These are phyloP conservation scores for Suillus decipiens DNA, from an alignment of 768 basidiomycete species.

Conservation along the genomic window DNA sequence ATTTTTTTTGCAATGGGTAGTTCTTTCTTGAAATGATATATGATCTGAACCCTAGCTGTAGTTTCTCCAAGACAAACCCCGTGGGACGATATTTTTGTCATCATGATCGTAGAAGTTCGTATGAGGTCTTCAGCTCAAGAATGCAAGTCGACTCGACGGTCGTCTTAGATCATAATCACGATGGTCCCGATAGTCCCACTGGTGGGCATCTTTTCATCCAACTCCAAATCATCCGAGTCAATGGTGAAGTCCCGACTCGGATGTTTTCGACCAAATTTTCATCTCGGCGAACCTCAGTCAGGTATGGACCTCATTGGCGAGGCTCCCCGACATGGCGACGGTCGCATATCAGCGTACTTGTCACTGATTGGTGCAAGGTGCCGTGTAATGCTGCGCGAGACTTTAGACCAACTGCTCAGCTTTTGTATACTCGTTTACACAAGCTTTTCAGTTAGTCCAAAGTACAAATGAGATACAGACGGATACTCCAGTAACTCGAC, in stretches of 20 bases:
- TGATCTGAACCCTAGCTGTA: no score
- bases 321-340: not conserved
- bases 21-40: not conserved
- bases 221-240: not conserved
- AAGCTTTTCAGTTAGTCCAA: not conserved
- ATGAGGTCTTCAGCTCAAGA: not conserved
- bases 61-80: not conserved
- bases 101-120: not conserved
- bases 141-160: not conserved
- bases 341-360: not conserved
- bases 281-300: not conserved
- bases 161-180: not conserved
- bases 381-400: not conserved
- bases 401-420: not conserved
- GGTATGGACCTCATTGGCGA: not conserved
- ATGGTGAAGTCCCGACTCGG: no score
- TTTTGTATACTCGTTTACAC: no score
- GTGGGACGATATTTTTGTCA: not conserved
- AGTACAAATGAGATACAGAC: no score
- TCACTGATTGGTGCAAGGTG: not conserved
- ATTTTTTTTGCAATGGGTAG: not conserved
- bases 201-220: not conserved
- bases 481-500: not conserved
- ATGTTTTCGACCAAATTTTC: not conserved
- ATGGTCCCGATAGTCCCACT: not conserved